These are phyloP conservation scores for Acrodontium crateriforme DNA, from an alignment of 2,329 filamentous ascomycete species.

Conservation along the genomic window DNA sequence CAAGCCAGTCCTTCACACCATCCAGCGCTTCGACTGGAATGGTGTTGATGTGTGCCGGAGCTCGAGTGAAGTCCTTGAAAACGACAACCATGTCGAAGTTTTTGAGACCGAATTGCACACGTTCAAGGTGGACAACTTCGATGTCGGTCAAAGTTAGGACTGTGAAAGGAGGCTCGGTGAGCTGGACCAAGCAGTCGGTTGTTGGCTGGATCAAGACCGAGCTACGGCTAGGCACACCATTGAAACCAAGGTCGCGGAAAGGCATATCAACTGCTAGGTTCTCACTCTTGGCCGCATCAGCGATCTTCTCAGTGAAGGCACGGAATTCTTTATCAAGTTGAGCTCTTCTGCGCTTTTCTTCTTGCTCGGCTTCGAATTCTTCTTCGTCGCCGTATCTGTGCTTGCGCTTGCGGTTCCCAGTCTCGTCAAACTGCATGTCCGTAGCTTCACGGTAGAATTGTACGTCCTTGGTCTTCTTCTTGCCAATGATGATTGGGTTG, in stretches of 20 bases:
- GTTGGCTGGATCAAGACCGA: conserved; percentile 93
- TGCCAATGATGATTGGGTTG: conserved; percentile 94
- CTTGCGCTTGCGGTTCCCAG: conserved; percentile 92
- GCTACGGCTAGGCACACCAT: conserved; percentile 87
- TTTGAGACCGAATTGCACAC: conserved; percentile 90
- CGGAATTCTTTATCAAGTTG: conserved; percentile 94
- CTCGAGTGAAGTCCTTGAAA: conserved; percentile 90
- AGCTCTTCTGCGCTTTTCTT: conserved; percentile 81
- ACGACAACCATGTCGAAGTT: conserved; percentile 98
- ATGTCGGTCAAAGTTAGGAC: conserved; percentile 92
- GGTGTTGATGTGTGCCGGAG: conserved; percentile 90
- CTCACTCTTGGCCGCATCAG: conserved; percentile 83
- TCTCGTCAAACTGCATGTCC: conserved; percentile 97
- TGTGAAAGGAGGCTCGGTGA: conserved; percentile 93
- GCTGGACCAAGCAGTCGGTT: conserved; percentile 90
- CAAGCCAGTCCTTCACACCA: conserved; percentile 93
- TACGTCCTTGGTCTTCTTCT: conserved; percentile 97
- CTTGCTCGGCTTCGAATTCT: conserved; percentile 96
- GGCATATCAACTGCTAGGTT: conserved; percentile 90
- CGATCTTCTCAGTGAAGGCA: conserved; percentile 91
- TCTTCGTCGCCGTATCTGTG: conserved; percentile 97
- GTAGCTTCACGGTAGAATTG: conserved; percentile 98
- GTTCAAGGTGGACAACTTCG: conserved; percentile 88
- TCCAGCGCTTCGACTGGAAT: conserved; percentile 93
- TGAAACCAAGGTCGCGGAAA: conserved; percentile 90